Percentiles rank a stretch among this genome's conserved stretches.
These are phyloP conservation scores for Spiromastix sp. DNA, from an alignment of 2,329 filamentous ascomycete genomes.

Conservation along the genomic window DNA sequence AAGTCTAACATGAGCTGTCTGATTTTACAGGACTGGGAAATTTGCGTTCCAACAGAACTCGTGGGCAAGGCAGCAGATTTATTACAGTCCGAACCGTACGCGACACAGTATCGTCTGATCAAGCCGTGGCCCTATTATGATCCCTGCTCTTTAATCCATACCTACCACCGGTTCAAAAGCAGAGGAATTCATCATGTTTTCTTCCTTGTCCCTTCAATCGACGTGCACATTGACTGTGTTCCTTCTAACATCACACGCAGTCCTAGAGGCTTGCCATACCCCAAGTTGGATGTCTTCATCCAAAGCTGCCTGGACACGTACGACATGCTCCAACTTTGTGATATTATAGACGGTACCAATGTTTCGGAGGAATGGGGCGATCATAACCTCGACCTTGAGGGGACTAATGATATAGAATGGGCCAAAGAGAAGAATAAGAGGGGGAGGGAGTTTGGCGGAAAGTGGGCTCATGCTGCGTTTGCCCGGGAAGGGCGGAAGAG, in stretches of 20 bases:
- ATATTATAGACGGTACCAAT: constrained; percentile 21
- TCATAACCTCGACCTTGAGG: constrained; percentile 17
- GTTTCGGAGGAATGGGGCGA: constrained; percentile 20
- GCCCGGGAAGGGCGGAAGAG: constrained; percentile 15
- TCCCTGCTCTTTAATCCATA: constrained; percentile 18
- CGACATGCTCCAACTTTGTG: constrained; percentile 18
- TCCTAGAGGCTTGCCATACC: constrained; percentile 19
- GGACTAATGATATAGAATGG: constrained; percentile 19
- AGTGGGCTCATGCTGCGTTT: constrained; percentile 18
- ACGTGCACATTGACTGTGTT: constrained; percentile 16
- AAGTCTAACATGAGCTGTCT: constrained; percentile 8
- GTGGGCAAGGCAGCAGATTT: constrained; percentile 16
- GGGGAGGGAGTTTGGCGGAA: constrained; percentile 15
- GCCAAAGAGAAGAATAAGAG: constrained; percentile 17
- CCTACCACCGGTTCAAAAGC: constrained; percentile 21
- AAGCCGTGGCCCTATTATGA: constrained; percentile 14
- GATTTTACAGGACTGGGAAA: constrained; percentile 18
- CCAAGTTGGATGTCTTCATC: constrained; percentile 18
- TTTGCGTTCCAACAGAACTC: constrained; percentile 17
- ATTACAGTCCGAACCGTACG: constrained; percentile 15
- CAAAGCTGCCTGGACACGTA: constrained; percentile 20
- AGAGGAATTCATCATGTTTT: constrained; percentile 19
- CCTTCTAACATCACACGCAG: constrained; percentile 19
- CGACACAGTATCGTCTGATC: constrained; percentile 13
- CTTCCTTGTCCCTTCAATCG: constrained; percentile 17